Percentiles rank a stretch among this genome's conserved stretches.
These are phyloP conservation scores for Aspergillus niger DNA, from an alignment of 2,329 filamentous ascomycete genomes.

Conservation along the genomic window DNA sequence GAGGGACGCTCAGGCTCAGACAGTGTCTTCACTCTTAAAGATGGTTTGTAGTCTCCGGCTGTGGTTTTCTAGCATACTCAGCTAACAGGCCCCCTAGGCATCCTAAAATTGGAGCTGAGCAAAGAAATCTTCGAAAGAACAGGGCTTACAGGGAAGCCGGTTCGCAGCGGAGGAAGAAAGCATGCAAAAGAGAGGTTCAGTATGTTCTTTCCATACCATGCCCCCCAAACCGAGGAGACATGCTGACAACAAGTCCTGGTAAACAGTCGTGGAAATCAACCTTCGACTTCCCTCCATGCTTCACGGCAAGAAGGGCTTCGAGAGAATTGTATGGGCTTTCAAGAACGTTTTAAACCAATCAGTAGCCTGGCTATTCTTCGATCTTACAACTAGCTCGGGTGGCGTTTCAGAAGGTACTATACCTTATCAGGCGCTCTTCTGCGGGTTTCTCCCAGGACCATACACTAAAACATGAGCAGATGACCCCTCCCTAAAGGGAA, in stretches of 20 bases:
- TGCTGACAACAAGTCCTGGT: slow-evolving; percentile 15
- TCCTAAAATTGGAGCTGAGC: slow-evolving; percentile 74
- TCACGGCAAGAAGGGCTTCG: slow-evolving; percentile 80
- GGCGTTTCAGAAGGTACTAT: slow-evolving; percentile 47
- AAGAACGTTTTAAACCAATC: slow-evolving; percentile 71
- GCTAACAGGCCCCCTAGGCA: slow-evolving; percentile 51
- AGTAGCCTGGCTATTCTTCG: slow-evolving; percentile 76
- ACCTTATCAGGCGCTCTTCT: not conserved
- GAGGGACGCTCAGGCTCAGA: slow-evolving; percentile 71
- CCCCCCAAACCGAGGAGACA: not conserved
- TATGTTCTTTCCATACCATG: slow-evolving; percentile 43
- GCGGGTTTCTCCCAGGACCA: no score
- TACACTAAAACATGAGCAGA: slow-evolving; percentile 24
- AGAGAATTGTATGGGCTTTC: slow-evolving; percentile 74
- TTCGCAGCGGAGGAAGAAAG: slow-evolving; percentile 60
- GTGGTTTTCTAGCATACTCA: not conserved
- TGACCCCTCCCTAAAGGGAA: slow-evolving; percentile 37
- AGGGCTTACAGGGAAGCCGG: slow-evolving; percentile 73
- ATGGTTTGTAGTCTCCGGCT: slow-evolving; percentile 55
- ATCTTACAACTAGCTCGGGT: slow-evolving; percentile 45
- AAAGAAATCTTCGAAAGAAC: slow-evolving; percentile 80
- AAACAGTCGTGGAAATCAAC: slow-evolving; percentile 72
- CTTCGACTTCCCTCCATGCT: slow-evolving; percentile 75
- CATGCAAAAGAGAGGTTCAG: slow-evolving; percentile 73
- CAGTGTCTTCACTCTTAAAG: slow-evolving; percentile 69